phyloP scores from a whole-genome alignment of 345 rosid species.

The Camelina sativa region DNA sequence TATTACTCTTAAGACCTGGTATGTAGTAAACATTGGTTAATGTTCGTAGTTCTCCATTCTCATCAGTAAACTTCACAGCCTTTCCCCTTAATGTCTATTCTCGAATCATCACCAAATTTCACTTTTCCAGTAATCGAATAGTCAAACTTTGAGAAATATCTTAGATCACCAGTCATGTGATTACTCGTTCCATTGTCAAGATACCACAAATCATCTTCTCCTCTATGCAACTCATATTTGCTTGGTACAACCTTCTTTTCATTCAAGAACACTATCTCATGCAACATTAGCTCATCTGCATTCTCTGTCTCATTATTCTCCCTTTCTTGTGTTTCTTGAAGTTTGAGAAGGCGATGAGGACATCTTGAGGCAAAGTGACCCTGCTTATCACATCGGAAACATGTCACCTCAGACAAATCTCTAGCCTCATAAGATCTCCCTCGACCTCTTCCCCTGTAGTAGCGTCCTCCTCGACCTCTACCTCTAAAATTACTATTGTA shows the following conservation, averaged over 20 bases:
- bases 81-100: neutral
- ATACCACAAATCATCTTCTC: accelerated
- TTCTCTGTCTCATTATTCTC: neutral
- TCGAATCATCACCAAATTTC: neutral
- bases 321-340: neutral
- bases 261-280: neutral
- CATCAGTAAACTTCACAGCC: neutral
- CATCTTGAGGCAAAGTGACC: neutral
- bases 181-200: neutral
- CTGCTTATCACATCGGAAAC: no score
- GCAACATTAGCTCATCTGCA: neutral
- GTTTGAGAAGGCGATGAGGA: neutral
- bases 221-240: neutral
- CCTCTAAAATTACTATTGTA: no score
- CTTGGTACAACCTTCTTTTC: neutral
- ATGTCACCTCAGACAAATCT: no score
- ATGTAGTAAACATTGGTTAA: neutral
- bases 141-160: neutral
- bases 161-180: neutral
- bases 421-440: no score
- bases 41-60: accelerated
- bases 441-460: no score
- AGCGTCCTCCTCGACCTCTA: no score
- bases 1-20: no score
- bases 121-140: neutral